Evolutionary conservation across 495 filamentous ascomycete species (phyloP).

Genomic region (Platismatia glauca): DNA sequence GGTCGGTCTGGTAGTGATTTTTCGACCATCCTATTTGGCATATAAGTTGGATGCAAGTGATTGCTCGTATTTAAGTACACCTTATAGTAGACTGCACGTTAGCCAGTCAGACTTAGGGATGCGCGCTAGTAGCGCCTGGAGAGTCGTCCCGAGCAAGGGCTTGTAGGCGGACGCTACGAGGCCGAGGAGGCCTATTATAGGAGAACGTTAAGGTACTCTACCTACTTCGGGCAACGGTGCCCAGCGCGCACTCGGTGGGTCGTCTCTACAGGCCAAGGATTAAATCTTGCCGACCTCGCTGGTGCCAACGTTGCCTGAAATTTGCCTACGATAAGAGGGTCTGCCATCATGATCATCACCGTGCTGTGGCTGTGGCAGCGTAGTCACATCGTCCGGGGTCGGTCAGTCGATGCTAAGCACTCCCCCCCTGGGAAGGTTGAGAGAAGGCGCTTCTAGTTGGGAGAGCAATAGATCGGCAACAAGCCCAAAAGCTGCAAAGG

Average conservation of each 20-base stretch:
- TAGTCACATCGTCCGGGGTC: background rate
- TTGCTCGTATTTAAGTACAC: too few relatives aligned
- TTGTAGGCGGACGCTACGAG: too few relatives aligned
- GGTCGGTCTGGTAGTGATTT: too few relatives aligned
- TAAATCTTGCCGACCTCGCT: slow-evolving; percentile 38
- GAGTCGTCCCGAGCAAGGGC: background rate
- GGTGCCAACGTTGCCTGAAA: background rate
- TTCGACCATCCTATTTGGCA: too few relatives aligned
- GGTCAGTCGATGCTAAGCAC: background rate
- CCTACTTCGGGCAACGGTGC: slow-evolving; percentile 39
- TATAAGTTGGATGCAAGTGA: too few relatives aligned
- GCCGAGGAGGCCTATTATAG: too few relatives aligned
- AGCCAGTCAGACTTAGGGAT: too few relatives aligned
- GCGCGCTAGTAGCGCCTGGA: too few relatives aligned
- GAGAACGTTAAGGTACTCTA: too few relatives aligned
- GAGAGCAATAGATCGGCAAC: background rate
- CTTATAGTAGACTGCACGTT: too few relatives aligned
- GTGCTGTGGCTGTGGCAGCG: background rate
- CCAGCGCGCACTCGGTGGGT: slow-evolving; percentile 39
- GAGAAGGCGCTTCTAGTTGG: background rate
- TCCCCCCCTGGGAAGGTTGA: background rate
- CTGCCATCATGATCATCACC: background rate
- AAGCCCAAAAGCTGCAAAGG: too few relatives aligned
- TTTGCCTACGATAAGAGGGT: background rate
- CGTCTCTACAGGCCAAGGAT: slow-evolving; percentile 30